Evolutionary conservation across 2,329 filamentous ascomycete genomes (phyloP).

Genomic region (Purpureocillium lavendulum): DNA sequence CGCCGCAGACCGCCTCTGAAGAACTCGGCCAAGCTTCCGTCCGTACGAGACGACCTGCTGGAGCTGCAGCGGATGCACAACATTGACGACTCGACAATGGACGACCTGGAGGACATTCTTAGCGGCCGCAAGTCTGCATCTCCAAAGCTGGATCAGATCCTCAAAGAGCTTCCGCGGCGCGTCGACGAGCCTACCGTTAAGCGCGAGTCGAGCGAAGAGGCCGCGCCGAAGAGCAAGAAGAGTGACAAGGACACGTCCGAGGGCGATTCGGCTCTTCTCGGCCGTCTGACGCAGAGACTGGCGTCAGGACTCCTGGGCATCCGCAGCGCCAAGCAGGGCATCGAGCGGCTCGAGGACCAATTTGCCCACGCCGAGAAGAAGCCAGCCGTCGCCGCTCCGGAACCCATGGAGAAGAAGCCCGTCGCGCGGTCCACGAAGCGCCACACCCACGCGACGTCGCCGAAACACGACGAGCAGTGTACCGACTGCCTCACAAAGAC

Average conservation of each 20-base stretch:
- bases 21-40: conserved; percentile 46
- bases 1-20: conserved; percentile 36
- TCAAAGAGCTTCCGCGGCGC: conserved; percentile 13
- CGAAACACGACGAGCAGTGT: conserved; percentile 5
- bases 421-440: neutral
- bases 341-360: conserved; percentile 47
- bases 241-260: conserved; percentile 19
- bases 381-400: conserved; percentile 1
- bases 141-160: conserved; percentile 14
- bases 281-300: conserved; percentile 45
- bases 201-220: conserved; percentile 11
- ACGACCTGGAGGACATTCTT: conserved; percentile 46
- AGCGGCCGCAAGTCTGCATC: conserved; percentile 23
- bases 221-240: neutral
- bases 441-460: conserved; percentile 7
- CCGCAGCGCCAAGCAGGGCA: conserved; percentile 46
- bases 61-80: conserved; percentile 44
- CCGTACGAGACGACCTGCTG: conserved; percentile 46
- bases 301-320: conserved; percentile 43
- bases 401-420: neutral
- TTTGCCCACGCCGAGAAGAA: conserved; percentile 32
- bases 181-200: conserved; percentile 15
- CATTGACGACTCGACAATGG: conserved; percentile 52
- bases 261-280: conserved; percentile 34
- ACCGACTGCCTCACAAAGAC: conserved; percentile 9